Percentiles rank a stretch among this genome's conserved stretches.
Conservation (phyloP, 306 rosid genomes). For the Leucaena leucocephala region DNA sequence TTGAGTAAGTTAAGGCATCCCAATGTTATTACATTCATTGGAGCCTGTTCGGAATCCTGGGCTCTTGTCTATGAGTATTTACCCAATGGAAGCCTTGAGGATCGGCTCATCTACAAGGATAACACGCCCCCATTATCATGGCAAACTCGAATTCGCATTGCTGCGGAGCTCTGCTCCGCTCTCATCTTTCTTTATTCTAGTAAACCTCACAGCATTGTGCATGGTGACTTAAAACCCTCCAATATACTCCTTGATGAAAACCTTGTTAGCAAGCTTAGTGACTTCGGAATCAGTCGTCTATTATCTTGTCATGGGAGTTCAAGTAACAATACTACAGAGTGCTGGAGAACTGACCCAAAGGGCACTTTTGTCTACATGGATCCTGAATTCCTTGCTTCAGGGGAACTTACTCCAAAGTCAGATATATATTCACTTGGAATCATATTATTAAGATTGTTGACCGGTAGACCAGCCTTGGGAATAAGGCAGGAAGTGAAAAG, state of each 20-base stretch:
- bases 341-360: conserved; percentile 65
- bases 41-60: conserved; percentile 70
- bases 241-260: conserved; percentile 78
- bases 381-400: conserved; percentile 73
- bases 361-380: conserved; percentile 77
- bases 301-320: conserved; percentile 47
- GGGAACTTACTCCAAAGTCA: conserved; percentile 79
- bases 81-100: conserved; percentile 90
- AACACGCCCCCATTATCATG: conserved; percentile 77
- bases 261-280: conserved; percentile 77
- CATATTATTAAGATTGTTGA: conserved; percentile 59
- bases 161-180: conserved; percentile 76
- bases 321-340: conserved; percentile 41
- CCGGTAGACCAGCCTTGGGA: conserved; percentile 75
- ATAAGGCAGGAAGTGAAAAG: conserved; percentile 59
- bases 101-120: conserved; percentile 71
- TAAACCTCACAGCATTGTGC: conserved; percentile 76
- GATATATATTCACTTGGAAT: conserved; percentile 95
- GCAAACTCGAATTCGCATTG: conserved; percentile 76
- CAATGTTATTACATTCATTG: conserved; percentile 80
- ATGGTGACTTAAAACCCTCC: conserved; percentile 84
- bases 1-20: conserved; percentile 84
- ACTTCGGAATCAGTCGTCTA: conserved; percentile 71
- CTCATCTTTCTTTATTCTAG: conserved; percentile 83
- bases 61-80: conserved; percentile 82